Conservation (phyloP, 108 stramenopile genomes). For the Conticribra guillardii region DNA sequence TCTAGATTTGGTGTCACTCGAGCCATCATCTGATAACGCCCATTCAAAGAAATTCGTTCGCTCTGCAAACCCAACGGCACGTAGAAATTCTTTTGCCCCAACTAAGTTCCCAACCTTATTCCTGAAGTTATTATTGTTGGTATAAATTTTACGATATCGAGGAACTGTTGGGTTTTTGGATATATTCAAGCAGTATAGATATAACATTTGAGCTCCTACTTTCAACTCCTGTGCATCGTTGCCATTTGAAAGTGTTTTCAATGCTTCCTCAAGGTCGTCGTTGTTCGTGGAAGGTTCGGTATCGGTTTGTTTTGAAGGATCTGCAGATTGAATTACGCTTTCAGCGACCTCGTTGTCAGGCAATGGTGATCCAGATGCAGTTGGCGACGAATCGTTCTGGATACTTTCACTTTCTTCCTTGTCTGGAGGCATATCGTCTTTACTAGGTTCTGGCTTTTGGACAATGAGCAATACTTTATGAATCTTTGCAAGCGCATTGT, state of each 20-base stretch:
- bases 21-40: conserved; percentile 23
- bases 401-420: conserved; percentile 1
- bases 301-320: not conserved
- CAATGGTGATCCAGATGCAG: too few relatives aligned
- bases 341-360: not conserved
- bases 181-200: conserved; percentile 76
- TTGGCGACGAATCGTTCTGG: too few relatives aligned
- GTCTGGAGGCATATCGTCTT: not conserved
- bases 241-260: conserved; percentile 43
- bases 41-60: conserved; percentile 63
- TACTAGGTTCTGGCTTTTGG: not conserved
- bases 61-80: conserved; percentile 72
- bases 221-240: conserved; percentile 43
- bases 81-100: conserved; percentile 70
- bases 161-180: conserved; percentile 67
- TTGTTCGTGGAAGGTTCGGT: not conserved
- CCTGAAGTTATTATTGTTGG: conserved; percentile 71
- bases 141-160: conserved; percentile 84
- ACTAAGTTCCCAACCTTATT: conserved; percentile 63
- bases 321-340: too few relatives aligned
- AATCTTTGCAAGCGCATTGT: conserved; percentile 27
- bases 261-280: conserved; percentile 35
- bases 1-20: conserved; percentile 21
- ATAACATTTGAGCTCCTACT: conserved; percentile 70
- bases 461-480: conserved; percentile 19